phyloP scores from a whole-genome alignment of 1,284 basidiomycete species.

The Microbotryum silenes-acaulis region DNA sequence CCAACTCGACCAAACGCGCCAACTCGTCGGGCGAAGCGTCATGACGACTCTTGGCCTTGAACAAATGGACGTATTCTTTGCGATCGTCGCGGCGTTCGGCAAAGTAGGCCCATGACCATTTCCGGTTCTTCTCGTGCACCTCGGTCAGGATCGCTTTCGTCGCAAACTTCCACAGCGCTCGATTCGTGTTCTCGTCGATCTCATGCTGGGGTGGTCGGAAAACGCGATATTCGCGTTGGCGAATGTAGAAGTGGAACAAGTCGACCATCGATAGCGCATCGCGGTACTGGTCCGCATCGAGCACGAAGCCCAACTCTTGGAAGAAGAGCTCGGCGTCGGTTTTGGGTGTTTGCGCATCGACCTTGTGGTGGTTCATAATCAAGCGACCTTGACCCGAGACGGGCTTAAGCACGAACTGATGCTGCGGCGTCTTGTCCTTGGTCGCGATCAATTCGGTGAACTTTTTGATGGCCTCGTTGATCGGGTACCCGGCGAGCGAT shows the following conservation, averaged over 20 bases:
- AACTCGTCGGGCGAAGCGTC: slow-evolving; percentile 51
- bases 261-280: slow-evolving; percentile 89
- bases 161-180: slow-evolving; percentile 73
- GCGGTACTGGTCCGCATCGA: slow-evolving; percentile 93
- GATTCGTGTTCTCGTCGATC: slow-evolving; percentile 58
- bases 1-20: slow-evolving; percentile 58
- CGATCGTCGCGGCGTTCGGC: slow-evolving; percentile 81
- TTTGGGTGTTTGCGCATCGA: slow-evolving; percentile 61
- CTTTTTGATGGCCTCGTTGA: slow-evolving; percentile 61
- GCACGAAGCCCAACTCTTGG: slow-evolving; percentile 84
- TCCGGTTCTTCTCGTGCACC: slow-evolving; percentile 71
- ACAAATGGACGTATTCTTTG: slow-evolving; percentile 70
- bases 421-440: slow-evolving; percentile 49
- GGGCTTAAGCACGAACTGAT: slow-evolving; percentile 94
- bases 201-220: slow-evolving; percentile 48
- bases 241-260: slow-evolving; percentile 93
- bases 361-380: slow-evolving; percentile 65
- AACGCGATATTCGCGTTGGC: slow-evolving; percentile 81
- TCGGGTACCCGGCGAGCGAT: slow-evolving; percentile 60
- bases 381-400: slow-evolving; percentile 91
- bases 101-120: slow-evolving; percentile 93
- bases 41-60: slow-evolving; percentile 60
- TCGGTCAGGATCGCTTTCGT: slow-evolving; percentile 72
- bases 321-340: slow-evolving; percentile 87
- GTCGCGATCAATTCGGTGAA: slow-evolving; percentile 66